These are phyloP conservation scores for Pleodorina starrii DNA, from an alignment of 139 green algal genomes.

Conservation along the genomic window DNA sequence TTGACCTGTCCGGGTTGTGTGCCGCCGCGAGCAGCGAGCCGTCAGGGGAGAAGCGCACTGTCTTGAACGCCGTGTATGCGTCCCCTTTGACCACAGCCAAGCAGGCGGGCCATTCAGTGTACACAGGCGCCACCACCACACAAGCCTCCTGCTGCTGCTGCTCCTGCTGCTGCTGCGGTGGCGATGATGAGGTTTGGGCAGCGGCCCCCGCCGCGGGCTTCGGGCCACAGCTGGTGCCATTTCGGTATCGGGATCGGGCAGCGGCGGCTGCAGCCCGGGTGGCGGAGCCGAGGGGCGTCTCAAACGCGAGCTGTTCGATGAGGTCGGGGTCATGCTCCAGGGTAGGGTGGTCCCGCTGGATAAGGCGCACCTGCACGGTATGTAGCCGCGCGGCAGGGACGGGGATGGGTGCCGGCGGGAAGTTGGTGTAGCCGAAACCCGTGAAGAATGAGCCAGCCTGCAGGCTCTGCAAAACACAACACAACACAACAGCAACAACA, in stretches of 20 bases:
- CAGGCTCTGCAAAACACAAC: too few species aligned
- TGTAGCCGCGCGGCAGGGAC: too few species aligned
- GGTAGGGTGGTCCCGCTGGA: conserved; percentile 1
- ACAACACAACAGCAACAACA: too few species aligned
- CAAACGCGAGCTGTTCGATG: not conserved
- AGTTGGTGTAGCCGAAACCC: too few species aligned
- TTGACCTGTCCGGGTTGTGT: conserved; percentile 11
- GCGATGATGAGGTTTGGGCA: not conserved
- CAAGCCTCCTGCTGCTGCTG: not conserved
- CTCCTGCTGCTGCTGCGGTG: not conserved
- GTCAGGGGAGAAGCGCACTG: not conserved
- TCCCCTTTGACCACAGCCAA: not conserved
- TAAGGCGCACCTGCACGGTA: conserved; percentile 25
- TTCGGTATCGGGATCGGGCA: not conserved
- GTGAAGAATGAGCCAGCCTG: too few species aligned
- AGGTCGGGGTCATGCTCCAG: conserved; percentile 8
- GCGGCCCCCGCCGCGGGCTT: not conserved
- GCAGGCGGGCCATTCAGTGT: not conserved
- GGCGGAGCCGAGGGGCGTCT: conserved; percentile 8
- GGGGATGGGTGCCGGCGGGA: too few species aligned
- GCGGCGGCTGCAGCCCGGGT: conserved; percentile 5
- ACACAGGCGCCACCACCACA: not conserved
- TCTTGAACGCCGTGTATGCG: not conserved
- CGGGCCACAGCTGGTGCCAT: not conserved
- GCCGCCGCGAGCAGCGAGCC: not conserved